Conservation (phyloP, 2,329 filamentous ascomycete genomes). For the Aureobasidium leucospermi region DNA sequence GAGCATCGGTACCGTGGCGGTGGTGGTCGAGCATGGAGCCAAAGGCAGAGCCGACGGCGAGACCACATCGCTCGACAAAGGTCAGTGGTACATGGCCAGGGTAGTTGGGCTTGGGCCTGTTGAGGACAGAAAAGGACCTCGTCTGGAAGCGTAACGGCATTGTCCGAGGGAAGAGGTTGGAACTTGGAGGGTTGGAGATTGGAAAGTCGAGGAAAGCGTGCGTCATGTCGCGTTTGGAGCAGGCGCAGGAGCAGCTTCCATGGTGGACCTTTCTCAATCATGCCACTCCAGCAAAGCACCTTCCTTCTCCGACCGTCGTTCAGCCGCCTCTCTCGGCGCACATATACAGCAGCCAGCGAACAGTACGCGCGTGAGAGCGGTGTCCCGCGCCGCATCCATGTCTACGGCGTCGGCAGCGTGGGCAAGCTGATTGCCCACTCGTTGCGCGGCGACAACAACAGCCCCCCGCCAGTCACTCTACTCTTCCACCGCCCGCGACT, state of each 20-base stretch:
- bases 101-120: slow-evolving; percentile 80
- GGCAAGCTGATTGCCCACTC: slow-evolving; percentile 72
- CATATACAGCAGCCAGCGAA: slow-evolving; percentile 18
- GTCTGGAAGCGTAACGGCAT: not conserved
- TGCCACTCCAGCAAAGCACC: not conserved
- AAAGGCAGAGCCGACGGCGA: slow-evolving; percentile 57
- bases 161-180: not conserved
- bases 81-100: slow-evolving; percentile 88
- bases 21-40: slow-evolving; percentile 64
- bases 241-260: not conserved
- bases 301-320: not conserved
- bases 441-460: slow-evolving; percentile 51
- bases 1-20: slow-evolving; percentile 55
- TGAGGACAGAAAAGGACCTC: slow-evolving; percentile 66
- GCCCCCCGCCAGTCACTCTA: slow-evolving; percentile 66
- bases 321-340: not conserved
- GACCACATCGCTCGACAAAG: slow-evolving; percentile 62
- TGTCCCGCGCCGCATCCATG: slow-evolving; percentile 54
- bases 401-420: slow-evolving; percentile 75
- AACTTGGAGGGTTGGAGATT: not conserved
- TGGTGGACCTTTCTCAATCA: not conserved
- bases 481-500: slow-evolving; percentile 56
- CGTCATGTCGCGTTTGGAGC: not conserved
- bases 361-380: slow-evolving; percentile 22
- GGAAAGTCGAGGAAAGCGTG: not conserved